Percentiles rank a stretch among this genome's conserved stretches.
Evolutionary conservation across 2,329 filamentous ascomycete genomes (phyloP).

Genomic region (Paraphaeosphaeria minitans): DNA sequence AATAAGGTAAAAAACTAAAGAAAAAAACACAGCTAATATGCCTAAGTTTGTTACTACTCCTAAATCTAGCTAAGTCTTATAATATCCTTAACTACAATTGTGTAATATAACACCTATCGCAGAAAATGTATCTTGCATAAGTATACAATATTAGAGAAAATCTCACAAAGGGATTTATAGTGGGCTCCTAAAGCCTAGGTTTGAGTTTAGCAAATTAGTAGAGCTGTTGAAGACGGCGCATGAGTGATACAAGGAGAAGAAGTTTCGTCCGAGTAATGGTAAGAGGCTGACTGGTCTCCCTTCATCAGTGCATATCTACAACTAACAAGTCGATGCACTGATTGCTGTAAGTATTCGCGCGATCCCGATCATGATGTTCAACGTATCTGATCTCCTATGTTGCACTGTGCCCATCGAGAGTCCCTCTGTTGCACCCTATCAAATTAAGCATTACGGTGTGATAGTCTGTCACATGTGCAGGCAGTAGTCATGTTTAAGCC

Average conservation of each 20-base stretch:
- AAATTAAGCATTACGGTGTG: not conserved
- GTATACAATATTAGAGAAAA: slow-evolving; percentile 56
- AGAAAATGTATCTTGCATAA: slow-evolving; percentile 52
- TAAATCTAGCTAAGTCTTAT: slow-evolving; percentile 48
- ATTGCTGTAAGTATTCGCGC: not conserved
- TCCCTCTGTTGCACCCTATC: not conserved
- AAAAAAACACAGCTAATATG: slow-evolving; percentile 56
- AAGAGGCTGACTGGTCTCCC: slow-evolving; percentile 49
- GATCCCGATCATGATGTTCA: not conserved
- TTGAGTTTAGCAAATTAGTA: slow-evolving; percentile 53
- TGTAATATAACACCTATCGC: slow-evolving; percentile 11
- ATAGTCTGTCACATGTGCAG: not conserved
- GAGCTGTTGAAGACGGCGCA: slow-evolving; percentile 52
- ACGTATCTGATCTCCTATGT: not conserved
- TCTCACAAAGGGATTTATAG: slow-evolving; percentile 57
- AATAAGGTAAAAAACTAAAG: slow-evolving; percentile 57
- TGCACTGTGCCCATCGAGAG: not conserved
- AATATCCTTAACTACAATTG: not conserved
- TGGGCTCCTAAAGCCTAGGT: slow-evolving; percentile 51
- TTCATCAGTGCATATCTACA: slow-evolving; percentile 43
- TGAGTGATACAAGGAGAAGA: slow-evolving; percentile 53
- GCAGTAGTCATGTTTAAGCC: not conserved
- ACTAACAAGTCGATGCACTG: slow-evolving; percentile 5
- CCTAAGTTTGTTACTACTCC: slow-evolving; percentile 51
- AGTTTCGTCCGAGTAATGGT: slow-evolving; percentile 50